These are phyloP conservation scores for Tulasnella sp. DNA, from an alignment of 768 basidiomycete genomes.

Conservation along the genomic window DNA sequence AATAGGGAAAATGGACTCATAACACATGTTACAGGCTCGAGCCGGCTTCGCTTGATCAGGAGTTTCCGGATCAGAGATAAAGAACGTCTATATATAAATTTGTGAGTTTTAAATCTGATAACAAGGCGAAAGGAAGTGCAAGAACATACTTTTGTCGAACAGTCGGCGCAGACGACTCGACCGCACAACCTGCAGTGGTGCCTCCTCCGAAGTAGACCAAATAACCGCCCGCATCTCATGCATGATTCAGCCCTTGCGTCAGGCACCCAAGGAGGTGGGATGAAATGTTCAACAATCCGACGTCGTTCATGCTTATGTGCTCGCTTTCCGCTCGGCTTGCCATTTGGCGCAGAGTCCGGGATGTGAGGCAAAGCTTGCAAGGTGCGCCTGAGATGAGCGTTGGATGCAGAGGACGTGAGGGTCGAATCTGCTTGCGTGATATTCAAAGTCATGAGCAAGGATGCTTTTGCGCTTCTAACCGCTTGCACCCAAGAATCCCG, in stretches of 20 bases:
- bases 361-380: conserved; percentile 70
- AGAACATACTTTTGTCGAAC: conserved; percentile 66
- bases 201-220: conserved; percentile 69
- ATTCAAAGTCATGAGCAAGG: conserved; percentile 66
- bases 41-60: conserved; percentile 57
- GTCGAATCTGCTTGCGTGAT: conserved; percentile 75
- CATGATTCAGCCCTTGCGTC: conserved; percentile 78
- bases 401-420: conserved; percentile 71
- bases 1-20: conserved; percentile 76
- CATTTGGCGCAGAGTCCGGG: conserved; percentile 48
- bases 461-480: conserved; percentile 66
- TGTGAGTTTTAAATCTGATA: not conserved
- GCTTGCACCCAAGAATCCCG: conserved; percentile 63
- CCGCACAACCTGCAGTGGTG: conserved; percentile 89
- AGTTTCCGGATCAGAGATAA: conserved; percentile 57
- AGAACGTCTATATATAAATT: conserved; percentile 61
- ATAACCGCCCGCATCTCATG: conserved; percentile 75
- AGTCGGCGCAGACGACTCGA: conserved; percentile 76
- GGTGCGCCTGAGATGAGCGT: conserved; percentile 66
- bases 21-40: conserved; percentile 82
- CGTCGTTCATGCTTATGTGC: conserved; percentile 40
- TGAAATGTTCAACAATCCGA: conserved; percentile 64
- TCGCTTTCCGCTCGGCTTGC: conserved; percentile 29
- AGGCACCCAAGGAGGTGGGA: conserved; percentile 90
- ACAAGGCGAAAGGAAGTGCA: conserved; percentile 3